A percentile compares a stretch with the other conserved stretches of the same genome.
Evolutionary conservation across 768 basidiomycete genomes (phyloP).

Genomic region (Lanmaoa pseudosensibilis): DNA sequence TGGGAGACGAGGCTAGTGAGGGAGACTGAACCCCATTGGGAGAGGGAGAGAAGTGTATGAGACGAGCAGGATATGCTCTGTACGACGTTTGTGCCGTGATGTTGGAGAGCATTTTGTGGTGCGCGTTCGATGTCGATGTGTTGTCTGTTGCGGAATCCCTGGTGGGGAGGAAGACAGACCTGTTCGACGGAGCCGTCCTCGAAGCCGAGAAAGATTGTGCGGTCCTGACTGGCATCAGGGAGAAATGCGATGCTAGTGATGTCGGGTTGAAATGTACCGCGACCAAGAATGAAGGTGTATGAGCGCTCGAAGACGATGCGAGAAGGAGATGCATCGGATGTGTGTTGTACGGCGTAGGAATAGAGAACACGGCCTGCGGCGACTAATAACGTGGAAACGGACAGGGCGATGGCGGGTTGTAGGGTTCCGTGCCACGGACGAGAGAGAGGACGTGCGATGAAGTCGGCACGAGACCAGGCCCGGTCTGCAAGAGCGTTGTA

Average conservation of each 20-base stretch:
- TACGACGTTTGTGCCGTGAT: conserved; percentile 48
- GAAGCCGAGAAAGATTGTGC: conserved; percentile 54
- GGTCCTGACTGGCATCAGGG: conserved; percentile 44
- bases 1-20: conserved; percentile 33
- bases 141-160: conserved; percentile 1
- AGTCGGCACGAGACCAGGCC: conserved; percentile 50
- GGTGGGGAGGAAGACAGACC: conserved; percentile 35
- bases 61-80: conserved; percentile 55
- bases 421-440: conserved; percentile 55
- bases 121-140: conserved; percentile 24
- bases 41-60: conserved; percentile 52
- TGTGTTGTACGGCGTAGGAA: conserved; percentile 50
- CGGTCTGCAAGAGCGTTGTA: conserved; percentile 55
- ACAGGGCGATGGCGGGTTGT: conserved; percentile 59
- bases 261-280: conserved; percentile 36
- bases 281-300: conserved; percentile 38
- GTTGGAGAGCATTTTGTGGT: conserved; percentile 26
- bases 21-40: conserved; percentile 51
- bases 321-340: conserved; percentile 38
- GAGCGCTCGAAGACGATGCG: conserved; percentile 48
- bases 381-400: conserved; percentile 53
- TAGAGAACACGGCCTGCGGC: conserved; percentile 59
- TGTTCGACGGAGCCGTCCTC: conserved; percentile 58
- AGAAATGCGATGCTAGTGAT: conserved; percentile 57
- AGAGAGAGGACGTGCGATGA: conserved; percentile 66